A percentile compares a stretch with the other conserved stretches of the same genome.
Evolutionary conservation across 768 basidiomycete genomes (phyloP).

Genomic region (Saitozyma podzolica): DNA sequence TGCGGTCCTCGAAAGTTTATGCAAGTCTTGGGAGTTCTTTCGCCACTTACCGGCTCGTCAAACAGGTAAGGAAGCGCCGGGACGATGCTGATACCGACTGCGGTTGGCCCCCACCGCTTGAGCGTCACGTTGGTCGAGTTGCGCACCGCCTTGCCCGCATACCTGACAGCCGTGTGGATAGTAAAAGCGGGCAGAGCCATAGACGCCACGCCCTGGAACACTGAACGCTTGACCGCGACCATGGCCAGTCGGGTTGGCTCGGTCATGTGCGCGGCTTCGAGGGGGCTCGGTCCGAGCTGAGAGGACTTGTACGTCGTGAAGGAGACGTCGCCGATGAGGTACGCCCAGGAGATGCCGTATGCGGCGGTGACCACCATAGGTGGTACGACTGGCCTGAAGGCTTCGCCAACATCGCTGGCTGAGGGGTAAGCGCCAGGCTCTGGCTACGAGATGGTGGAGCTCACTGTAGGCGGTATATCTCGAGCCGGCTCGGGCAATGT

Average conservation of each 20-base stretch:
- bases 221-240: constrained; percentile 50
- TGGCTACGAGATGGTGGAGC: not conserved
- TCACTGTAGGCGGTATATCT: constrained; percentile 52
- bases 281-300: constrained; percentile 48
- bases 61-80: constrained; percentile 52
- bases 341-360: constrained; percentile 53
- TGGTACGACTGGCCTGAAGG: constrained; percentile 51
- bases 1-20: not conserved
- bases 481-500: constrained; percentile 47
- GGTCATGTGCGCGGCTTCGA: constrained; percentile 50
- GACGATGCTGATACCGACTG: constrained; percentile 45
- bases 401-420: constrained; percentile 52
- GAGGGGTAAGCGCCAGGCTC: constrained; percentile 1
- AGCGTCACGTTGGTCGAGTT: constrained; percentile 41
- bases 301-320: constrained; percentile 53
- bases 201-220: constrained; percentile 51
- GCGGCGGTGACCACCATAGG: constrained; percentile 45
- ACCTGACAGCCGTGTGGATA: constrained; percentile 51
- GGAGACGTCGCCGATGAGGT: constrained; percentile 52
- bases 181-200: constrained; percentile 54
- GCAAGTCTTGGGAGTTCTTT: not conserved
- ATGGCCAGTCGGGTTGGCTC: constrained; percentile 49
- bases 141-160: constrained; percentile 45
- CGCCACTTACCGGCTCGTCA: constrained; percentile 47
- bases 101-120: constrained; percentile 51